A percentile compares a stretch with the other conserved stretches of the same genome.
Evolutionary conservation across 2,329 filamentous ascomycete species (phyloP).

Genomic region (Cladophialophora exuberans): DNA sequence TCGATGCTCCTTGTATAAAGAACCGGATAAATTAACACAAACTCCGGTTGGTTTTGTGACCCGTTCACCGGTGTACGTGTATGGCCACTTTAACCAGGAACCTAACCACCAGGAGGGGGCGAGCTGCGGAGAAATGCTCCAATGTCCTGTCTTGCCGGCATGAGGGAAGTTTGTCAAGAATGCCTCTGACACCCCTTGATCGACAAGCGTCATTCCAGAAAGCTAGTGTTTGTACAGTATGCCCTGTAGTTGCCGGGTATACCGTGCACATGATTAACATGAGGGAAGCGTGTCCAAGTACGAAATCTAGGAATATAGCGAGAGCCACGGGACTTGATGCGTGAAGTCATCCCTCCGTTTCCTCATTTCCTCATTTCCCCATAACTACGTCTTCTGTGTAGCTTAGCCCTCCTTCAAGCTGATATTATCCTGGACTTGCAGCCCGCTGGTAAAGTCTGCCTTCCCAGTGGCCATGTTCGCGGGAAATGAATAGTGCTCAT

Average conservation of each 20-base stretch:
- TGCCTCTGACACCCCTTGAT: not conserved
- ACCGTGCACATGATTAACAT: not conserved
- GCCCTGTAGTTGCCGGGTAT: not conserved
- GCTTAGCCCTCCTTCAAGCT: not conserved
- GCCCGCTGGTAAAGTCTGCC: slow-evolving; percentile 25
- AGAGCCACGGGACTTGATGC: not conserved
- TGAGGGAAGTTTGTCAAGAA: too few species aligned
- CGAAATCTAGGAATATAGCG: not conserved
- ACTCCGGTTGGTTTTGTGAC: not conserved
- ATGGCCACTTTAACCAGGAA: slow-evolving; percentile 1
- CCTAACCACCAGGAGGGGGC: too few species aligned
- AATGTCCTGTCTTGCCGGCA: too few species aligned
- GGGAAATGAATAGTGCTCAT: slow-evolving; percentile 10
- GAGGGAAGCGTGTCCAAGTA: not conserved
- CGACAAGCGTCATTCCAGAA: not conserved
- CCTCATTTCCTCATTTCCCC: not conserved
- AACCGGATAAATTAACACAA: not conserved
- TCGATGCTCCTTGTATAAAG: not conserved
- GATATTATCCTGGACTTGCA: not conserved
- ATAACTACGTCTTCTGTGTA: not conserved
- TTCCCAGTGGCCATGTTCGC: slow-evolving; percentile 7
- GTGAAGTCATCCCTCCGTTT: not conserved
- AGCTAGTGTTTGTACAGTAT: not conserved
- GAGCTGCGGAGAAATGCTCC: too few species aligned
- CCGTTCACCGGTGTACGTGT: not conserved